Evolutionary conservation across 768 basidiomycete species (phyloP).

Genomic region (Pleurotus tuoliensis): DNA sequence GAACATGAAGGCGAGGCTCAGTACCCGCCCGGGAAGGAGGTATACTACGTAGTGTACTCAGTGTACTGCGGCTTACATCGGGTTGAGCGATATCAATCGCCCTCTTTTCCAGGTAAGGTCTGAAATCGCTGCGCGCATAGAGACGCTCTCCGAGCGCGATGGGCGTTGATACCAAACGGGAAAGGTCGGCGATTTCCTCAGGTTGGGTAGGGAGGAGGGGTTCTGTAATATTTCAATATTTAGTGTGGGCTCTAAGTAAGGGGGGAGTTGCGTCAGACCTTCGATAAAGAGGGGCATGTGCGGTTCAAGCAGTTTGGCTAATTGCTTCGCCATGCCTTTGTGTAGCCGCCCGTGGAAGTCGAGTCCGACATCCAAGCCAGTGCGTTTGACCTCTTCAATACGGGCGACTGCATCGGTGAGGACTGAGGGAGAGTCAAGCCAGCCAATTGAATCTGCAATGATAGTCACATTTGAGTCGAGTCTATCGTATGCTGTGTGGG

Average conservation of each 20-base stretch:
- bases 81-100: conserved; percentile 70
- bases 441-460: conserved; percentile 32
- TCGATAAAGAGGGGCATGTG: conserved; percentile 64
- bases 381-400: conserved; percentile 44
- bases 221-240: conserved; percentile 24
- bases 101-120: conserved; percentile 60
- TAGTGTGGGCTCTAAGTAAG: no score
- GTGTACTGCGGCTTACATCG: conserved; percentile 37
- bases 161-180: conserved; percentile 50
- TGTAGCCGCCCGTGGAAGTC: conserved; percentile 73
- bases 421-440: conserved; percentile 58
- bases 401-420: conserved; percentile 50
- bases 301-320: conserved; percentile 57
- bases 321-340: conserved; percentile 66
- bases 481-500: no score
- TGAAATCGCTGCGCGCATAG: conserved; percentile 57
- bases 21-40: neutral
- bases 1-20: neutral
- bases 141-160: conserved; percentile 63
- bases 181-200: conserved; percentile 58
- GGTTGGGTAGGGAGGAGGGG: conserved; percentile 49
- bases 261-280: conserved; percentile 28
- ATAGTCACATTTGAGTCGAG: neutral
- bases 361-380: conserved; percentile 61
- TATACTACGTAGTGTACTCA: conserved; percentile 32